Base-by-base conservation (phyloP, 768 basidiomycete species). In the Tricholoma sp. region DNA sequence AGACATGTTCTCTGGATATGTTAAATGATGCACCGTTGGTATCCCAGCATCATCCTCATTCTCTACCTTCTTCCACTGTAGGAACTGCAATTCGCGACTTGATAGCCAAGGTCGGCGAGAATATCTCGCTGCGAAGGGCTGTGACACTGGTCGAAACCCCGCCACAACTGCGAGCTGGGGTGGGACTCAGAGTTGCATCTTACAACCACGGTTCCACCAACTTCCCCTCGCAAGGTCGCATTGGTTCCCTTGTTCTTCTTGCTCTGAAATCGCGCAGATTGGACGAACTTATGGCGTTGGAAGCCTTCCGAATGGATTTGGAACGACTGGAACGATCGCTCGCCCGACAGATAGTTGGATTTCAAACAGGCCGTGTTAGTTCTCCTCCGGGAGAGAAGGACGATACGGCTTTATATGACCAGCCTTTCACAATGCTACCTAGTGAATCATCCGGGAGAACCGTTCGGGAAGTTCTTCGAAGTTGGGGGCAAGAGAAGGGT, bases 271-370 rank as follows among this genome's bases (percentile, higher is more conserved):
- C 86, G 19, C 68, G 76, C 55, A 63, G 74, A 54, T 69, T 88
- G 49, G 57, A 74, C 35, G 66, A 71, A 24, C 65, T 79, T 59
- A 67, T 85, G 46, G 70, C 69, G 14, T 76, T 79, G 2, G 69
- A 78, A 50, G 66, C 66, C n/a, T 86, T 87, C 63, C 71, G 75
- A 24, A 68, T 73, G n/a, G 82, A 88, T 37, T 72, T 91, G 16
- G 75, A 75, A 31, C 77, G 78, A 43, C 75, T 96, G 12, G 84
- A 89, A 62, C 84, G 90, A 21, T 81, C 87, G 2, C 60, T 96
- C n/a, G 88, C 87, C 9, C 81, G 92, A 41, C 94, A 96, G 71
- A 86, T 93, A 52, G 84, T 85, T 19, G 94, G 93, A 2, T 87
- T 94, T 66, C 84, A 89, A 24, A 91, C 91, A 0, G 71, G 72